Percentiles rank a stretch among this genome's conserved stretches.
Conservation (phyloP, 139 green algal genomes). For the Haematococcus lacustris region DNA sequence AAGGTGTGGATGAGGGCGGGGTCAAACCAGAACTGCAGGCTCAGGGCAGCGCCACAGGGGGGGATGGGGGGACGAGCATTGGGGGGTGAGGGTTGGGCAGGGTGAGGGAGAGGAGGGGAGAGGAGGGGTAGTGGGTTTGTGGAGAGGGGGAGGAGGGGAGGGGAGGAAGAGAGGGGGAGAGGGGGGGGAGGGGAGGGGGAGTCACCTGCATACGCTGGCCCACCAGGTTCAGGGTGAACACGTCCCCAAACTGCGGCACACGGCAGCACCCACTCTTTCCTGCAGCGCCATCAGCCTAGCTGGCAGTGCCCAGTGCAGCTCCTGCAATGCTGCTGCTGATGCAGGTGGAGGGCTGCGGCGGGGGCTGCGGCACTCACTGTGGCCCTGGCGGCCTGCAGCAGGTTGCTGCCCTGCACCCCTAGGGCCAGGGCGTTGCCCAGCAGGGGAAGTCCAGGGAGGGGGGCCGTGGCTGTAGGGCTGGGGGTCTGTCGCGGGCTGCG, state of each 20-base stretch:
- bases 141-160: too few species aligned
- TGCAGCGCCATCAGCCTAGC: background rate
- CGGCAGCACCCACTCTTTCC: background rate
- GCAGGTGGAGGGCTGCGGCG: background rate
- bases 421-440: background rate
- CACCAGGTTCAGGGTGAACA: conserved; percentile 40
- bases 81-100: too few species aligned
- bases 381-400: background rate
- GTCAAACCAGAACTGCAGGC: conserved; percentile 56
- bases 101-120: too few species aligned
- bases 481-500: too few species aligned
- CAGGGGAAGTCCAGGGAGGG: background rate
- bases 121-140: too few species aligned
- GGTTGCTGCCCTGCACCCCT: background rate
- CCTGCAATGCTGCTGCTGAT: background rate
- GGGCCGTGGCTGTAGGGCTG: too few species aligned
- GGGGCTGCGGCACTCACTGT: background rate
- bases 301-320: background rate
- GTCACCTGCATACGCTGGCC: conserved; percentile 53
- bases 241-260: conserved; percentile 42
- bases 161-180: too few species aligned
- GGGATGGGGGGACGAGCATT: too few species aligned
- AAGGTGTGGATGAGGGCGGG: conserved; percentile 42
- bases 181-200: too few species aligned
- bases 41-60: too few species aligned